A percentile compares a stretch with the other conserved stretches of the same genome.
These are phyloP conservation scores for Dipteronia dyeriana DNA, from an alignment of 345 rosid genomes.

Conservation along the genomic window DNA sequence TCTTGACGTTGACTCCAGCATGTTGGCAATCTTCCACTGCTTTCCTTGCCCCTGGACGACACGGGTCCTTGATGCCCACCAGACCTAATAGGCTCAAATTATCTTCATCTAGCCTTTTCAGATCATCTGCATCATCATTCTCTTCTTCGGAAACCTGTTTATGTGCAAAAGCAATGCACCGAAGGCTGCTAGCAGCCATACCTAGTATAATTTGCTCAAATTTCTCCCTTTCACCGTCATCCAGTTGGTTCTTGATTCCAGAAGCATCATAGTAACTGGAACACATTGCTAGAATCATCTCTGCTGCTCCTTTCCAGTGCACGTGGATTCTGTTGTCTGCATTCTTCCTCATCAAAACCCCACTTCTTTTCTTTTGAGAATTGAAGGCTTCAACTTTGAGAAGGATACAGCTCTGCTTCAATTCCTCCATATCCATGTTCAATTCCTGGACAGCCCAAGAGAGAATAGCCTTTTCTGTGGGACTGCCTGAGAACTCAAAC, in stretches of 20 bases:
- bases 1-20: slow-evolving; percentile 45
- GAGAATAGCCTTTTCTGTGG: slow-evolving; percentile 48
- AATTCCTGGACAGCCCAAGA: slow-evolving; percentile 38
- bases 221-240: slow-evolving; percentile 6
- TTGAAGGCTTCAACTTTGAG: slow-evolving; percentile 42
- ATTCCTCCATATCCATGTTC: slow-evolving; percentile 10
- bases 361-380: slow-evolving; percentile 41
- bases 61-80: slow-evolving; percentile 47
- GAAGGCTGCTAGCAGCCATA: slow-evolving; percentile 40
- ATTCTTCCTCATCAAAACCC: slow-evolving; percentile 26
- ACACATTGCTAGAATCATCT: neutral
- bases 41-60: slow-evolving; percentile 33
- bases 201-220: slow-evolving; percentile 33
- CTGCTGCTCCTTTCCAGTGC: slow-evolving; percentile 46
- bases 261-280: neutral
- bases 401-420: slow-evolving; percentile 15
- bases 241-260: neutral
- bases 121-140: too few species aligned
- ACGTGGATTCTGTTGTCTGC: slow-evolving; percentile 23
- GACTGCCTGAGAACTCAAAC: slow-evolving; percentile 34
- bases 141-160: slow-evolving; percentile 23
- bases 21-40: slow-evolving; percentile 37
- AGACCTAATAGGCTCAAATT: slow-evolving; percentile 22
- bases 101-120: slow-evolving; percentile 41
- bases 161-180: slow-evolving; percentile 6